Evolutionary conservation across 306 rosid species (phyloP), one percentile per base, ranked within the genome.

Genomic region (Inga laurina): DNA sequence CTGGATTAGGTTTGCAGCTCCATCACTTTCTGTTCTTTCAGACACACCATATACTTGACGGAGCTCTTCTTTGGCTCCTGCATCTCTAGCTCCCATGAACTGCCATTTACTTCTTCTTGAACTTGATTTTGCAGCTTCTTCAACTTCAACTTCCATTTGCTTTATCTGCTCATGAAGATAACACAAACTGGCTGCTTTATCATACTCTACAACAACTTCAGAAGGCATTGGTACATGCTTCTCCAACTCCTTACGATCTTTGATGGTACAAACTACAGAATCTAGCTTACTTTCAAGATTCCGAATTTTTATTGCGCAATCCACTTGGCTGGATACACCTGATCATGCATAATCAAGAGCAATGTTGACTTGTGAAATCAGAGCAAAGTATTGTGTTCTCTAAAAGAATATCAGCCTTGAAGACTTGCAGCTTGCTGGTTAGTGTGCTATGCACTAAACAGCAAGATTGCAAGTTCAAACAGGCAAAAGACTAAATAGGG

Each of bases 81-180:
- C 99, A 89, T 94, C 99, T 90, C 99, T 96, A 72, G 99, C 99
- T 82, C 99, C 99, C 99, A 96, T 96, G 75, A 94, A 94, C 84
- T 96, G 99, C 99, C 99, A 96, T 91, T 96, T 96, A 85, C 99
- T 96, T 91, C 90, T 91, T 86, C 98, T 92, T 79, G 97, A 94
- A 83, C 99, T 96, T 32, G 88, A 89, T 84, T 96, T 94, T 74
- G 99, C 97, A 82, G 99, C 98, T 72, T 94, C 97, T 90, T 96
- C 99, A 79, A 96, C 99, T 90, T 96, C 99, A 76, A 79, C 75
- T 86, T 96, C 99, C 96, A 96, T 94, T 81, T 91, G 94, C 86
- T 94, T 96, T 87, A 96, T 91, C 90, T 92, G 99, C 85, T 96
- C 98, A 32, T 96, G 99, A 51, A 96, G 91, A 80, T 97, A 92